Percentiles rank a stretch among this genome's conserved stretches.
phyloP scores from a whole-genome alignment of 2,329 filamentous ascomycete genomes.

The Fusarium illudens region DNA sequence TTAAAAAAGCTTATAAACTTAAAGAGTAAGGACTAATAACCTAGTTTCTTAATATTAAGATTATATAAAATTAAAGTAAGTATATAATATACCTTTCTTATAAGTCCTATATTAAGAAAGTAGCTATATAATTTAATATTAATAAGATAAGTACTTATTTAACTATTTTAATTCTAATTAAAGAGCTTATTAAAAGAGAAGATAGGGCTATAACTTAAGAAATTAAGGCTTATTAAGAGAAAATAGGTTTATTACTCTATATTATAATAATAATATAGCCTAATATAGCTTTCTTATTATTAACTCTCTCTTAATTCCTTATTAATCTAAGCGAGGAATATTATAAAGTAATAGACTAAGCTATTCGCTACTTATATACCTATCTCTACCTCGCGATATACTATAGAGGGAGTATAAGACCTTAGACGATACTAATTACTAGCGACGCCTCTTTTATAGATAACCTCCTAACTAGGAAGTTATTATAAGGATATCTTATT shows the following conservation, averaged over 20 bases:
- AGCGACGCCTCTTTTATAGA: background rate
- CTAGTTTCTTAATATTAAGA: background rate
- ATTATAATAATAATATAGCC: background rate
- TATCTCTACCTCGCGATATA: background rate
- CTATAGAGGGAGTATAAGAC: background rate
- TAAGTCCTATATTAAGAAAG: background rate
- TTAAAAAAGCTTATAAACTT: background rate
- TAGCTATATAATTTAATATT: background rate
- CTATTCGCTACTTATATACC: background rate
- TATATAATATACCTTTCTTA: background rate
- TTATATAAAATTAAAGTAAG: background rate
- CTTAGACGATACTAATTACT: background rate
- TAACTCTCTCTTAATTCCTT: background rate
- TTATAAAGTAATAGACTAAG: background rate
- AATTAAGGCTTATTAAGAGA: background rate
- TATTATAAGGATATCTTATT: background rate
- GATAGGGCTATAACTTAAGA: background rate
- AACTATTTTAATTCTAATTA: background rate
- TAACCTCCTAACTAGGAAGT: background rate
- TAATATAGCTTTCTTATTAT: background rate
- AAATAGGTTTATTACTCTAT: background rate
- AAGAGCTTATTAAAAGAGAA: background rate
- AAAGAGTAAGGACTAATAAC: background rate
- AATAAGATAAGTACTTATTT: background rate
- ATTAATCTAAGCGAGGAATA: background rate